A percentile compares a stretch with the other conserved stretches of the same genome.
Conservation (phyloP, 2,329 filamentous ascomycete genomes). For the Moelleriella libera region DNA sequence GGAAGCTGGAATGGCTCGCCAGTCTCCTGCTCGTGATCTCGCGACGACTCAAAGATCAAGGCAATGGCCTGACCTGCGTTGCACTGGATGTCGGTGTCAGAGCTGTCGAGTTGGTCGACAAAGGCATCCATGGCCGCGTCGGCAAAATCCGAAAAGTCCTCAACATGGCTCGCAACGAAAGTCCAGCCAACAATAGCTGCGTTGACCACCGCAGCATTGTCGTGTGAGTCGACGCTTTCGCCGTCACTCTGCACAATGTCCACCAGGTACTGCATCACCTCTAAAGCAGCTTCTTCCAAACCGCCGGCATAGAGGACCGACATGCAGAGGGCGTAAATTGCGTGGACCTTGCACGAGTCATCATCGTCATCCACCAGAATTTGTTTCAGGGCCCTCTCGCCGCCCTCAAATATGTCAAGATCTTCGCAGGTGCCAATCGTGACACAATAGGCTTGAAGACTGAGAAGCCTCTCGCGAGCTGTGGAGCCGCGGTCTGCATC, state of each 20-base stretch:
- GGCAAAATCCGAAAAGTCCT: conserved; percentile 58
- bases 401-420: conserved; percentile 16
- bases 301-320: conserved; percentile 65
- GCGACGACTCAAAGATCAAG: conserved; percentile 61
- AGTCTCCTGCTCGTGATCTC: conserved; percentile 32
- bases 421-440: conserved; percentile 57
- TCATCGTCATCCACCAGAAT: conserved; percentile 42
- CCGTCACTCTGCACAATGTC: conserved; percentile 74
- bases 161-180: conserved; percentile 62
- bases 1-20: conserved; percentile 34
- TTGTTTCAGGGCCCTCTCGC: conserved; percentile 16
- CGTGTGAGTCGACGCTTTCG: conserved; percentile 52
- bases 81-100: conserved; percentile 58
- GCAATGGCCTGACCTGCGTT: conserved; percentile 71
- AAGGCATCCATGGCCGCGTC: conserved; percentile 66
- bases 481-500: conserved; percentile 57
- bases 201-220: conserved; percentile 56
- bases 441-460: conserved; percentile 57
- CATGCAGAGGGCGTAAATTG: conserved; percentile 62
- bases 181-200: conserved; percentile 70
- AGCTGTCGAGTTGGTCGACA: conserved; percentile 71
- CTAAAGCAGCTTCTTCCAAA: conserved; percentile 49
- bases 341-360: conserved; percentile 48
- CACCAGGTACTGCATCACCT: conserved; percentile 61
- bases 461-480: conserved; percentile 53